These are phyloP conservation scores for Xylariaceae sp. DNA, from an alignment of 2,329 filamentous ascomycete species.

Conservation along the genomic window DNA sequence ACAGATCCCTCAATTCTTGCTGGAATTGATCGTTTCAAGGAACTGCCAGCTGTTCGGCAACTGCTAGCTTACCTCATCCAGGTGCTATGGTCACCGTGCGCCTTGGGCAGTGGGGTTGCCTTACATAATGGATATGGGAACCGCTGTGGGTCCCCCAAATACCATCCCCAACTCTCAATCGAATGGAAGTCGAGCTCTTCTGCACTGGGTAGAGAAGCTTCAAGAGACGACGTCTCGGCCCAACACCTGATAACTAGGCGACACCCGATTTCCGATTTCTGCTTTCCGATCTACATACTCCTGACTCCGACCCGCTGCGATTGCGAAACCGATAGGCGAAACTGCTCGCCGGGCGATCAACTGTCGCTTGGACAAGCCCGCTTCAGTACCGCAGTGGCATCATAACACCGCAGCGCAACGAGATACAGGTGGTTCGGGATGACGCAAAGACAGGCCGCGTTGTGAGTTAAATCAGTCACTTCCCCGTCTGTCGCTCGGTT, in stretches of 20 bases:
- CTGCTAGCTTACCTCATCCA: neutral
- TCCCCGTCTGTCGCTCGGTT: neutral
- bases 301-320: neutral
- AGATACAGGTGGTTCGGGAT: slow-evolving; percentile 30
- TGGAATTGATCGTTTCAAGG: neutral
- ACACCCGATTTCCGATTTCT: neutral
- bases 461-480: slow-evolving; percentile 37
- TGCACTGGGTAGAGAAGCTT: slow-evolving; percentile 9
- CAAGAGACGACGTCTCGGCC: slow-evolving; percentile 6
- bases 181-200: neutral
- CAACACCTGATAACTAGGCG: neutral
- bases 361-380: slow-evolving; percentile 4
- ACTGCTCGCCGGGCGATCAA: neutral
- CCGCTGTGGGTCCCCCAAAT: slow-evolving; percentile 4
- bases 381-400: neutral
- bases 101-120: neutral
- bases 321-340: neutral
- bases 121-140: slow-evolving; percentile 4
- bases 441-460: slow-evolving; percentile 44
- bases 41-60: neutral
- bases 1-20: neutral
- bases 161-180: slow-evolving; percentile 4
- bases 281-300: neutral
- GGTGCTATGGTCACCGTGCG: neutral
- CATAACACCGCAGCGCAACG: slow-evolving; percentile 10